Evolutionary conservation across 768 basidiomycete genomes (phyloP), one percentile per base, ranked within the genome.

Genomic region (Russula sp.): DNA sequence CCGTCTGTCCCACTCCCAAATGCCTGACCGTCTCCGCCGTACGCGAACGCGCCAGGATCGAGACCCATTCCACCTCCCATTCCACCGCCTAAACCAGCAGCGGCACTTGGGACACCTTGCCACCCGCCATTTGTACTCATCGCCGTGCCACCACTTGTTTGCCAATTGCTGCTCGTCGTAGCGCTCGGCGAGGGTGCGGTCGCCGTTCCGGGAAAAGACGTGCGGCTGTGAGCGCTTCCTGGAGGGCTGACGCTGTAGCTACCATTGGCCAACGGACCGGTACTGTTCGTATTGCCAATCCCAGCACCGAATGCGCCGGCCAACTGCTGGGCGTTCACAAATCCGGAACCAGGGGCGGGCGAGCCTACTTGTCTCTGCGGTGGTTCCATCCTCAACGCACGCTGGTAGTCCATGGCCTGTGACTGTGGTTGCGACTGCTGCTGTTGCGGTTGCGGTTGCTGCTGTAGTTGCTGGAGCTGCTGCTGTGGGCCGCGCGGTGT

Each of bases 401-500:
- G 65, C 53, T 64, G 62, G 54, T 64, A 65, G 43, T 65, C 64
- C 11, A 65, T 45, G 45, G 47, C 36, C 43, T 59, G 60, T 13
- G 51, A 20, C 52, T 51, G 52, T 42, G 69, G 73, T 63, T 71
- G 73, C 64, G 69, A 69, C 38, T 56, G 69, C 36, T 71, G 73
- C 61, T 69, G 69, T 45, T 61, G 69, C 32, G 39, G 14, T 16
- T 53, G 52, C 62, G 68, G 69, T 48, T 62, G 69, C 45, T 63
- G 64, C 45, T 67, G 68, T 66, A 69, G 67, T 69, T 71, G 69
- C 52, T 67, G 67, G 52, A 67, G 69, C 49, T 57, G 59, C 13
- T 63, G 61, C 64, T 69, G 67, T 45, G 69, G 18, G 20, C 55
- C 59, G 43, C 58, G 73, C 29, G 76, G 76, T 5, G 75, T 76